These are phyloP conservation scores for Ceratocystis destructans DNA, from an alignment of 2,329 filamentous ascomycete genomes.

Conservation along the genomic window DNA sequence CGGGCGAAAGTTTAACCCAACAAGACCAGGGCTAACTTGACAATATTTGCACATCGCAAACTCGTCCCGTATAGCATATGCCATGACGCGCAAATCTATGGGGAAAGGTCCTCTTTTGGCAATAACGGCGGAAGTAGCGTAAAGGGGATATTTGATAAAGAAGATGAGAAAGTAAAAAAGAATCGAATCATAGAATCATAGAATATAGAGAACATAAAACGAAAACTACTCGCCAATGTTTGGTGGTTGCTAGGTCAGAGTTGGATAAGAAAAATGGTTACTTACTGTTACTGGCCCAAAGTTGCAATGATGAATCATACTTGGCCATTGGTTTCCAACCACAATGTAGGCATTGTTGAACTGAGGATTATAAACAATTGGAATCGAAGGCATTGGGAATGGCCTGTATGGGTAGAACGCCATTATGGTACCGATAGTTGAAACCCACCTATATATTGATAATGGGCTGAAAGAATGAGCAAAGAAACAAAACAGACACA, in stretches of 20 bases:
- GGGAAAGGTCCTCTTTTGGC: not conserved
- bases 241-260: not conserved
- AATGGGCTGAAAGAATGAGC: not conserved
- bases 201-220: not conserved
- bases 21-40: not conserved
- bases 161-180: not conserved
- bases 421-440: not conserved
- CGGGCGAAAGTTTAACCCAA: not conserved
- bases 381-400: conserved; percentile 1
- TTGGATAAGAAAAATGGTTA: not conserved
- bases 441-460: not conserved
- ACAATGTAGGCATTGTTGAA: not conserved
- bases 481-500: not conserved
- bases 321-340: not conserved
- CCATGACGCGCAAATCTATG: not conserved
- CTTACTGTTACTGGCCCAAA: not conserved
- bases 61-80: not conserved
- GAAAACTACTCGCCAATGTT: not conserved
- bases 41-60: not conserved
- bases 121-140: not conserved
- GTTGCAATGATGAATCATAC: not conserved
- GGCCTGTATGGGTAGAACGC: not conserved
- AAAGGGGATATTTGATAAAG: not conserved
- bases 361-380: not conserved
- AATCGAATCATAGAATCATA: not conserved